A percentile compares a stretch with the other conserved stretches of the same genome.
Evolutionary conservation across 2,329 filamentous ascomycete genomes (phyloP).

Genomic region (Ampelomyces quisqualis): DNA sequence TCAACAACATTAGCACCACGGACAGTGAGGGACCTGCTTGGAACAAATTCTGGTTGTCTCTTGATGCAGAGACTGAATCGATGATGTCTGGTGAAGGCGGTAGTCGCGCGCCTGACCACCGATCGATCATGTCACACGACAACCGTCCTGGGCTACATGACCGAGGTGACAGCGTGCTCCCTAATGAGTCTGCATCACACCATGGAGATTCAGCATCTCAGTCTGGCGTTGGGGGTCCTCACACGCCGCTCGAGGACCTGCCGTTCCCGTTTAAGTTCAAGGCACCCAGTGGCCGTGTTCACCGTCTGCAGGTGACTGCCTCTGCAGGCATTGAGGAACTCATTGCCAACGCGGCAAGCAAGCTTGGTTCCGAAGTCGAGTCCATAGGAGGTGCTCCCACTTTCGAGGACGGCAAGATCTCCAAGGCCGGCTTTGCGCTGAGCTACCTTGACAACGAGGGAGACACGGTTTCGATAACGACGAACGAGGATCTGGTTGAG

Average conservation of each 20-base stretch:
- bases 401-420: conserved; percentile 77
- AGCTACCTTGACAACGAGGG: conserved; percentile 97
- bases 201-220: conserved; percentile 74
- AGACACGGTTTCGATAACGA: conserved; percentile 94
- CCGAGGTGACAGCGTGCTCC: conserved; percentile 80
- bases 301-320: conserved; percentile 82
- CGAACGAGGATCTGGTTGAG: conserved; percentile 88
- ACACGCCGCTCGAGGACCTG: conserved; percentile 60
- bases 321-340: conserved; percentile 79
- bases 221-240: conserved; percentile 60
- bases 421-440: conserved; percentile 78
- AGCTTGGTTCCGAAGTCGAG: conserved; percentile 81
- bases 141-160: conserved; percentile 61
- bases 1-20: conserved; percentile 85
- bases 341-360: conserved; percentile 73
- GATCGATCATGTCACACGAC: conserved; percentile 82
- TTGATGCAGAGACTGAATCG: conserved; percentile 92
- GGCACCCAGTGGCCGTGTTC: conserved; percentile 89
- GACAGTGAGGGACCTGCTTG: conserved; percentile 95
- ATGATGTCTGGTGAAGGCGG: conserved; percentile 91
- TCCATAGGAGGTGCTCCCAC: conserved; percentile 77
- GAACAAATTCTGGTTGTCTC: conserved; percentile 99
- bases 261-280: conserved; percentile 99
- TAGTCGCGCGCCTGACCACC: conserved; percentile 66
- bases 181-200: conserved; percentile 93